phyloP scores from a whole-genome alignment of 1,284 basidiomycete genomes.

The Marasmius oreades region DNA sequence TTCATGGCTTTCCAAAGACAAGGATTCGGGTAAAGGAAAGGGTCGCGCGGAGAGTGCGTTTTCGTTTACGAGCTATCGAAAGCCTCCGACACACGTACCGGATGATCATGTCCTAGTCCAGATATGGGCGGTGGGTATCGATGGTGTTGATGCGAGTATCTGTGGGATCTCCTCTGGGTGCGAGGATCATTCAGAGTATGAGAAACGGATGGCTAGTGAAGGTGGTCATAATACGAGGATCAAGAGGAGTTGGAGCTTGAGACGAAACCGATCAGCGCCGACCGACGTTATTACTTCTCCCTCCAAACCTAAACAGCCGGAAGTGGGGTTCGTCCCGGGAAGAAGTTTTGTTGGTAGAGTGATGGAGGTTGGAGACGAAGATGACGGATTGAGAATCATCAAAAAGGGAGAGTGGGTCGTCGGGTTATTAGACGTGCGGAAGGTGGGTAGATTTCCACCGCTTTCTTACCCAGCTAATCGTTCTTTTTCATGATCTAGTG shows the following conservation, averaged over 20 bases:
- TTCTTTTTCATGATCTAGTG: conserved; percentile 41
- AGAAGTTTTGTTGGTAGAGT: conserved; percentile 80
- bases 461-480: conserved; percentile 8
- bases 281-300: not conserved
- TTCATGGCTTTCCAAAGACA: not conserved
- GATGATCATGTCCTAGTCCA: conserved; percentile 73
- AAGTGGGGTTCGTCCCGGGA: conserved; percentile 75
- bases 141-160: conserved; percentile 63
- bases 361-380: conserved; percentile 77
- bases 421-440: conserved; percentile 71
- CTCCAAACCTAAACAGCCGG: conserved; percentile 20
- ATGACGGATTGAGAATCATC: conserved; percentile 40
- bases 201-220: conserved; percentile 22
- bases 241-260: conserved; percentile 6
- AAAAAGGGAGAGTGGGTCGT: conserved; percentile 81
- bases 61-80: conserved; percentile 56
- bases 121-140: conserved; percentile 81
- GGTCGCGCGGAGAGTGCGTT: not conserved
- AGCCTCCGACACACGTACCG: conserved; percentile 70
- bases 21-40: not conserved
- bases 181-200: not conserved
- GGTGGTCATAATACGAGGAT: not conserved
- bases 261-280: not conserved
- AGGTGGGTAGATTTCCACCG: conserved; percentile 49
- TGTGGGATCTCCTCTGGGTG: conserved; percentile 38